Base-by-base conservation (phyloP, 78 protist genomes). In the Pelomyxa schiedti region DNA sequence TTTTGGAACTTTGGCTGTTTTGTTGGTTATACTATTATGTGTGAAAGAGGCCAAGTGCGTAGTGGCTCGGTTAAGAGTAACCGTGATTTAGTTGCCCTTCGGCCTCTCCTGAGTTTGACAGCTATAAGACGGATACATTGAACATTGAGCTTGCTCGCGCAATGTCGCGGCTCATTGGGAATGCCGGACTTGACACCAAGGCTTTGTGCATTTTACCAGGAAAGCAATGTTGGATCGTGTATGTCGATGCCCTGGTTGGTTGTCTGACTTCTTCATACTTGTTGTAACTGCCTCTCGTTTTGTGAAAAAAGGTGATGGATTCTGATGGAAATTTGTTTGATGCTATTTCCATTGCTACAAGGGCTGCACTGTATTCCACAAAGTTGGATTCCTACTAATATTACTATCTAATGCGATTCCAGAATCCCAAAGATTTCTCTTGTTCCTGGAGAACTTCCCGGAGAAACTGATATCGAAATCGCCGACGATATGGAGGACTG, bases 61-160 rank as follows among this genome's bases (percentile, higher is more conserved):
- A n/a, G n/a, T n/a, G n/a, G n/a, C n/a, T n/a, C n/a, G n/a, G n/a
- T n/a, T n/a, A n/a, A n/a, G n/a, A n/a, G n/a, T n/a, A n/a, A n/a
- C n/a, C n/a, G n/a, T n/a, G n/a, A n/a, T n/a, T n/a, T n/a, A 72
- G 88, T 69, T 83, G 88, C 76, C 88, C 83, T 26, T 71, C 79
- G 32, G 88, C 88, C 65, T 83, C 88, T 39, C 80, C 88, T 37
- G 88, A 83, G 39, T 83, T 70, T 58, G 84, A 83, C 69, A 80
- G 84, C 3, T 73, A 74, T 39, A 76, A 80, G 28, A 40, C 79
- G 22, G 88, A 83, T 35, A 38, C 36, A 24, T 24, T 78, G 42
- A 83, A 83, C 76, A 52, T 70, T 29, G 88, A 83, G 66, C 66
- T 83, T 26, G 74, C 84, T 9, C 74, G 74, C 39, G 85, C 72